Evolutionary conservation across 306 rosid species (phyloP).

Genomic region (Begonia fuchsioides): DNA sequence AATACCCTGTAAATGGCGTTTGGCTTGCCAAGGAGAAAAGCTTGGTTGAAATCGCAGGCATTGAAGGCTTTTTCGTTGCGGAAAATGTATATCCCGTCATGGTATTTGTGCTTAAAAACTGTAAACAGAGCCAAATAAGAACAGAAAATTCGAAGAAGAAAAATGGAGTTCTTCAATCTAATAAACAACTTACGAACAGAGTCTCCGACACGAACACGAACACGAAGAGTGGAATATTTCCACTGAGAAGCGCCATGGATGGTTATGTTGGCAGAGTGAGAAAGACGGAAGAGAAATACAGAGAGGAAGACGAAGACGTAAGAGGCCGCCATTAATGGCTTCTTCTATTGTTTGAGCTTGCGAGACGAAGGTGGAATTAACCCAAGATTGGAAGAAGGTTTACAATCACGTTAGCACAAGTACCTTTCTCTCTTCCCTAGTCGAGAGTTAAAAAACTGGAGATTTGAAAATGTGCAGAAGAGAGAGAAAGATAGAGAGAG

Average conservation of each 20-base stretch:
- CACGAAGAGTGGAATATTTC: slow-evolving; percentile 66
- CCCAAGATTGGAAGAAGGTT: slow-evolving; percentile 5
- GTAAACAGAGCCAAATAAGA: slow-evolving; percentile 7
- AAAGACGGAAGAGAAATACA: slow-evolving; percentile 26
- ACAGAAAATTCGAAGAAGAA: not conserved
- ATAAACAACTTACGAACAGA: slow-evolving; percentile 45
- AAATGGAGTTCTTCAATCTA: not conserved
- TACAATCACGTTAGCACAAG: too few relatives aligned
- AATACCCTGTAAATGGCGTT: slow-evolving; percentile 44
- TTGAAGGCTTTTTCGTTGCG: slow-evolving; percentile 59
- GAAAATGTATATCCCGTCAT: slow-evolving; percentile 77
- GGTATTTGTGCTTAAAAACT: slow-evolving; percentile 73
- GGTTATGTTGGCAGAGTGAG: slow-evolving; percentile 37
- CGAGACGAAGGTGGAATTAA: slow-evolving; percentile 5
- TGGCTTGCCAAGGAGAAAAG: slow-evolving; percentile 60
- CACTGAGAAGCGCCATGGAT: slow-evolving; percentile 76
- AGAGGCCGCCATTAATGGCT: slow-evolving; percentile 30
- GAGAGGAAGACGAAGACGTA: slow-evolving; percentile 20
- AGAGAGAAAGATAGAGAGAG: too few relatives aligned
- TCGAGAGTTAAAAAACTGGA: too few relatives aligned
- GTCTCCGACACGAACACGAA: slow-evolving; percentile 69
- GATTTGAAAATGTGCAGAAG: too few relatives aligned
- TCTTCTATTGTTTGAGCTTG: slow-evolving; percentile 5
- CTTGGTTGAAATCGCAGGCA: slow-evolving; percentile 61
- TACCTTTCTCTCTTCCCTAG: too few relatives aligned